Conservation (phyloP, 2,329 filamentous ascomycete species). For the Scytalidium lignicola region DNA sequence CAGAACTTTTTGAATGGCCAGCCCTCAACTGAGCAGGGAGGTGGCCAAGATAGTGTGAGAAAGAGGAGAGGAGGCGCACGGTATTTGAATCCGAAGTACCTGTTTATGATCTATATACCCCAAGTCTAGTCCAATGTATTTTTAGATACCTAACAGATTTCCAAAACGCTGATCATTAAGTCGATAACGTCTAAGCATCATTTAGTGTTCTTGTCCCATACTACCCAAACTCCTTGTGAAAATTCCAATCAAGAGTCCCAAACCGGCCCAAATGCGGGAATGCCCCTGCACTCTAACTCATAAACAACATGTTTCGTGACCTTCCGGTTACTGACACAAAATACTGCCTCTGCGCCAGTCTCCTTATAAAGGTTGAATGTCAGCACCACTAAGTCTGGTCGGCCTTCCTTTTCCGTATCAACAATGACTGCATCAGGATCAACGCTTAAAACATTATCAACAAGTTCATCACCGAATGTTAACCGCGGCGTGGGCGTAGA, state of each 20-base stretch:
- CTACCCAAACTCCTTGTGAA: too few relatives aligned
- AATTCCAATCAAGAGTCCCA: slow-evolving; percentile 26
- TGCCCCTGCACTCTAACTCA: slow-evolving; percentile 31
- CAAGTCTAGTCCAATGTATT: too few relatives aligned
- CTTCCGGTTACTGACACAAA: slow-evolving; percentile 31
- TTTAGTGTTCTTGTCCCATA: too few relatives aligned
- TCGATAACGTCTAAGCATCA: too few relatives aligned
- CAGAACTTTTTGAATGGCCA: too few relatives aligned
- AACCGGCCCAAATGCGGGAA: slow-evolving; percentile 32
- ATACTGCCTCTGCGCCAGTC: slow-evolving; percentile 31
- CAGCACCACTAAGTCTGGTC: slow-evolving; percentile 29
- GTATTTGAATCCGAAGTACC: too few relatives aligned
- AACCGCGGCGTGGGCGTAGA: slow-evolving; percentile 27
- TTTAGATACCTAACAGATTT: too few relatives aligned
- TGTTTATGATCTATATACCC: too few relatives aligned
- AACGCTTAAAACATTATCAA: slow-evolving; percentile 26
- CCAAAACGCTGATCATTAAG: too few relatives aligned
- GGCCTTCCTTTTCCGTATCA: slow-evolving; percentile 28
- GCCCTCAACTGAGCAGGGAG: too few relatives aligned
- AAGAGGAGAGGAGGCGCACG: too few relatives aligned
- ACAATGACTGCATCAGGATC: slow-evolving; percentile 30
- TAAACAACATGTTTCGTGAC: slow-evolving; percentile 33
- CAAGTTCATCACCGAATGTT: slow-evolving; percentile 31
- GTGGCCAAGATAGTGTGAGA: too few relatives aligned
- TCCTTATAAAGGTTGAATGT: slow-evolving; percentile 26